Base-by-base conservation (phyloP, 2,329 filamentous ascomycete genomes). In the Colletotrichum orbiculare region DNA sequence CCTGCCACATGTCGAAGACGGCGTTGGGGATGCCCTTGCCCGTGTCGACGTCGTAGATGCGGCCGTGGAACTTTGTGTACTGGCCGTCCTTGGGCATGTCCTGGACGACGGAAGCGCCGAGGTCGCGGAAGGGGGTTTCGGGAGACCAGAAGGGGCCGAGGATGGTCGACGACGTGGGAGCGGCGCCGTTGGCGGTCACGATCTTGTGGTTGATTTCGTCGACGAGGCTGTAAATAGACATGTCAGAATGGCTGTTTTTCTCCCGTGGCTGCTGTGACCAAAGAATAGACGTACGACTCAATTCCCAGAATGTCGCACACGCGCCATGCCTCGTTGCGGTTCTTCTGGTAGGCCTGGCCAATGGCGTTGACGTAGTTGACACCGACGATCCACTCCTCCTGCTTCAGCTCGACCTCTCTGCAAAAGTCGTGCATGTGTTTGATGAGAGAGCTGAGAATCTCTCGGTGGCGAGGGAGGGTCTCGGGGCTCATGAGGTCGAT, bases 1-100 rank as follows among this genome's bases (percentile, higher is more conserved):
- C 86, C 71, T 89, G 84, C 87, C 87, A 89, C 47, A 89, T 81
- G 72, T 89, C 86, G 11, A 89, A 78, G 38, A 82, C 79, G 2
- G 85, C 86, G 58, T 81, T 81, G 39, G 67, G 68, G 43, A 71
- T 71, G 49, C 69, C 69, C 57, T 65, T 64, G 68, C 69, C 69
- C 13, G 69, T 70, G 38, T 71, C 69, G 11, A 68, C 68, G 42
- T 71, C 69, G 50, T 34, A n/a, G 43, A 67, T 65, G 45, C 59
- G 43, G 37, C 65, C 65, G 61, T 67, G 65, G 65, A 67, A 67
- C 54, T 53, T 56, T 11, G 65, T 67, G 55, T 60, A 47, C 65
- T 65, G 52, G 43, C 53, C 56, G 53, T 67, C 61, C 37, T 50
- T 46, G 47, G 65, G 65, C 61, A 67, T 65, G 61, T 67, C n/a